Evolutionary conservation across 2,329 filamentous ascomycete species (phyloP).

Genomic region (Ceratocystis alfenasii): DNA sequence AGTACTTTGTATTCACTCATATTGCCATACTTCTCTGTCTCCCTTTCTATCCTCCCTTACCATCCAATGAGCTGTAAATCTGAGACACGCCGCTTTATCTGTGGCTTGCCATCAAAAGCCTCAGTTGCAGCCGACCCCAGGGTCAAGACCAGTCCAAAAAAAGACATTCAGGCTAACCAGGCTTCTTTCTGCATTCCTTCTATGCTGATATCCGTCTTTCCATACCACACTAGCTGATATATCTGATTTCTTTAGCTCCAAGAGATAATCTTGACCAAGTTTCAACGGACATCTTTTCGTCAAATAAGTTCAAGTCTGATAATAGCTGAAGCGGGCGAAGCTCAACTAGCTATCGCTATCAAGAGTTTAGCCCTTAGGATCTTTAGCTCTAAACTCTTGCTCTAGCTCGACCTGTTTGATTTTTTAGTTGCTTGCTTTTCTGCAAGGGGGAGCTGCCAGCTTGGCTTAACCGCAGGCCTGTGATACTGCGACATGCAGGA

Average conservation of each 20-base stretch:
- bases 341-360: neutral
- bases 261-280: neutral
- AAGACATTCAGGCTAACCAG: neutral
- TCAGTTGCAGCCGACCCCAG: neutral
- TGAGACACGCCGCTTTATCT: constrained; percentile 1
- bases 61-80: neutral
- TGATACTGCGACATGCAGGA: constrained; percentile 10
- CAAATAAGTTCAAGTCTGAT: too few relatives aligned
- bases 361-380: neutral
- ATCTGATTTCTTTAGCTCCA: neutral
- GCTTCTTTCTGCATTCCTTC: neutral
- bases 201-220: neutral
- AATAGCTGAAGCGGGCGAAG: too few relatives aligned
- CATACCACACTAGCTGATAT: constrained; percentile 1
- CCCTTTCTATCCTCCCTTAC: neutral
- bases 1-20: neutral
- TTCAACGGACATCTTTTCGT: neutral
- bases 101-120: neutral
- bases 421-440: constrained; percentile 1
- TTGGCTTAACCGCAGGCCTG: neutral
- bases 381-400: neutral
- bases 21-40: neutral
- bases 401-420: neutral
- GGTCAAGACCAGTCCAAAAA: too few relatives aligned
- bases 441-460: constrained; percentile 6